A percentile compares a stretch with the other conserved stretches of the same genome.
Conservation (phyloP, 164 flowering plant genomes). For the Sextonia rubra region DNA sequence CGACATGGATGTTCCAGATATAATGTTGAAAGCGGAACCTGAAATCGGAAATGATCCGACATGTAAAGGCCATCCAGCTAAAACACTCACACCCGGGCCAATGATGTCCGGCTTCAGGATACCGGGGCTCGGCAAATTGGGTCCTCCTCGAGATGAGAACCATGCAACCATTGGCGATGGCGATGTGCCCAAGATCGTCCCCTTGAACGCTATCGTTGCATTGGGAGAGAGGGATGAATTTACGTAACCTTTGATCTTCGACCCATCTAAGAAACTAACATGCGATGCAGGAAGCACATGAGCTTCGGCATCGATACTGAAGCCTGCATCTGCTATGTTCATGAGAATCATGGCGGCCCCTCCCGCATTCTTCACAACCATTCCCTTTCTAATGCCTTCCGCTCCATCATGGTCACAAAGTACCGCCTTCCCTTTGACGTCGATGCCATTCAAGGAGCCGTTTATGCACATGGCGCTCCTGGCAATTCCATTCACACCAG, state of each 20-base stretch:
- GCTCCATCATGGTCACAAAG: constrained; percentile 26
- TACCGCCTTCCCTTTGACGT: constrained; percentile 31
- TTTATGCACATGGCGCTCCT: constrained; percentile 7
- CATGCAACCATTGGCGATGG: neutral
- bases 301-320: constrained; percentile 21
- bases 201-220: constrained; percentile 34
- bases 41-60: neutral
- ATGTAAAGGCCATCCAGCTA: constrained; percentile 7
- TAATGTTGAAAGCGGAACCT: constrained; percentile 4
- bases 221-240: constrained; percentile 33
- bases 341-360: constrained; percentile 30
- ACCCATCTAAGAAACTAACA: constrained; percentile 27
- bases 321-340: constrained; percentile 16
- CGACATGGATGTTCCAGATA: constrained; percentile 5
- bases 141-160: constrained; percentile 10
- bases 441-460: constrained; percentile 15
- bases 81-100: constrained; percentile 27
- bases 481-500: constrained; percentile 18
- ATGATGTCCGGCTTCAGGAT: constrained; percentile 60
- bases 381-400: constrained; percentile 18
- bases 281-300: constrained; percentile 46
- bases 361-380: constrained; percentile 31
- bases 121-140: constrained; percentile 17
- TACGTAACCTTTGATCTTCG: constrained; percentile 34
- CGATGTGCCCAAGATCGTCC: constrained; percentile 30